Base-by-base conservation (phyloP, 768 basidiomycete species). In the Amyloporia xantha region DNA sequence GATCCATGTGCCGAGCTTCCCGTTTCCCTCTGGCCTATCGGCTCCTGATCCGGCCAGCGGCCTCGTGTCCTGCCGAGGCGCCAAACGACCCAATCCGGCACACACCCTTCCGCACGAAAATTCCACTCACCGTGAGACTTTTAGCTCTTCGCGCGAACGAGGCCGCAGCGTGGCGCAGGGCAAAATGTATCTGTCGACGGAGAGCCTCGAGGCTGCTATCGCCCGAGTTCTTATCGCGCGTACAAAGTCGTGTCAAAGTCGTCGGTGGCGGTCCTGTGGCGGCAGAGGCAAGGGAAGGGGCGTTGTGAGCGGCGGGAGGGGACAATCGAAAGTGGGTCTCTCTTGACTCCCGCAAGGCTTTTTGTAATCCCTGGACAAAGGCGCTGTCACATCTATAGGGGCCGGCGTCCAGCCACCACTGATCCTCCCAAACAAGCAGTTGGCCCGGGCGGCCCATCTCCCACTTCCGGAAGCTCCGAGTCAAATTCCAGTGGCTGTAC, bases 51-150 rank as follows among this genome's bases (percentile, higher is more conserved):
- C 41, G 41, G 41, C 41, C 25, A 19, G 39, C 12, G 20, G 41
- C 38, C 38, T 39, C 38, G 38, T 39, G 38, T 13, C 38, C 20
- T 20, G 38, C 38, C 38, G 38, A 39, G 38, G 38, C 38, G 19
- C 38, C 20, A 17, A 9, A 19, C 30, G 30, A 7, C 30, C 30
- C 38, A 6, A 20, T 6, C 12, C 7, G 38, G 38, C 17, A 39
- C 9, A 7, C 38, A 19, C 20, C 17, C 38, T 24, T 43, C 19
- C 26, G 10, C 12, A 24, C 9, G 23, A 21, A 43, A 21, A 43
- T 33, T 33, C 30, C 9, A 43, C 41, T 43, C 41, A 43, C 41
- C 41, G 41, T 43, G 41, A 5, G 41, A 43, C 11, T 43, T 17
- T 43, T 15, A 9, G 33, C 10, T 33, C 30, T 33, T 17, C 41